Evolutionary conservation across 805 yeast genomes (phyloP), one percentile per base, ranked within the genome.

Genomic region (Starmerella potacharoeniae): DNA sequence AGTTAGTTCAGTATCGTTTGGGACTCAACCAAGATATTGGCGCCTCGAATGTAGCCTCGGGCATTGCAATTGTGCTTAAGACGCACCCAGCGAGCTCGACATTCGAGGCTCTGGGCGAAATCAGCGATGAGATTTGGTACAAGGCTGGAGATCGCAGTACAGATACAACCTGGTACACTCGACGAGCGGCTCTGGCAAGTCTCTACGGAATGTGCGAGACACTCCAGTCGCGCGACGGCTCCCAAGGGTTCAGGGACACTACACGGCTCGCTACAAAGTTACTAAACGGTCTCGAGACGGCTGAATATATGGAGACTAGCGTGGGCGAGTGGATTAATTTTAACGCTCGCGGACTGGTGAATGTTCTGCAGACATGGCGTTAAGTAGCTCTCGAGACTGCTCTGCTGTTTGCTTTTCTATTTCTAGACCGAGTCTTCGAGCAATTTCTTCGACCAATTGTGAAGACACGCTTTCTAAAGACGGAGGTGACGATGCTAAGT

Each of bases 91-190:
- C 83, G 35, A 62, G 71, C 9, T 66, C 65, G 33, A 79, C 93
- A 0, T 62, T 85, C 50, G 78, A 77, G 39, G 95, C 87, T 64
- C 76, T 93, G 55, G 84, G 82, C 62, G 76, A 79, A 52, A 74
- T 90, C 54, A 76, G 88, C 11, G 97, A 91, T 70, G 97, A 93
- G 66, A 75, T 91, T 56, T 78, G 86, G 46, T 88, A 71, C 68
- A 81, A 79, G 62, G 81, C 95, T 0, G 93, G 90, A 10, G 97
- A 90, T 66, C 65, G 69, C 52, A 78, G 93, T 22, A 81, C 71
- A 17, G 96, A 88, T 68, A 82, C 85, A 66, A 84, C 87, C 4
- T 91, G 98, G 98, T 91, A 91, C 68, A 74, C 95, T n/a, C 86
- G 89, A 65, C 75, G 98, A 60, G 71, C 84, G 14, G 77, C 85